Conservation (phyloP, 2,329 filamentous ascomycete species). For the Microcera coccophila region DNA sequence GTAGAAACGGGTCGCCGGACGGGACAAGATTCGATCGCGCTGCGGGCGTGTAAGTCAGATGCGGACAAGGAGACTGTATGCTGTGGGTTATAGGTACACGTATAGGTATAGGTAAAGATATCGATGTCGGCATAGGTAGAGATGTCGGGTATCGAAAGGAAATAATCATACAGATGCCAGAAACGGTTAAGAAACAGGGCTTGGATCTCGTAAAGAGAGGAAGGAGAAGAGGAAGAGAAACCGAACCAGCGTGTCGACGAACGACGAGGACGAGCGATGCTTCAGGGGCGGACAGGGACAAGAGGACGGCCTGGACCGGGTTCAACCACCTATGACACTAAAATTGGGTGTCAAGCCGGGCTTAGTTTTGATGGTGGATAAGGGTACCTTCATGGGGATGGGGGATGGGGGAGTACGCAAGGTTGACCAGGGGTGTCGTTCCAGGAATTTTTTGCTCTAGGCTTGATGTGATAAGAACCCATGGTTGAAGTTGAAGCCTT, state of each 20-base stretch:
- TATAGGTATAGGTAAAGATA: not conserved
- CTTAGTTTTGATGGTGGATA: conserved; percentile 9
- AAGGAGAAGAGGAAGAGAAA: conserved; percentile 3
- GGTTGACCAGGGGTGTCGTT: too few species aligned
- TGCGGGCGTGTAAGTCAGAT: conserved; percentile 13
- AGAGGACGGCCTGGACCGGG: conserved; percentile 6
- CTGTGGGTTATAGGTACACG: too few species aligned
- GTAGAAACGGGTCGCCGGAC: not conserved
- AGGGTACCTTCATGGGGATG: conserved; percentile 11
- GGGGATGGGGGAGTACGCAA: conserved; percentile 3
- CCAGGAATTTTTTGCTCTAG: too few species aligned
- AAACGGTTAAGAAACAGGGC: conserved; percentile 7
- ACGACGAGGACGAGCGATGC: conserved; percentile 5
- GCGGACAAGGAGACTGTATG: conserved; percentile 1
- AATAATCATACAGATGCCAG: conserved; percentile 9
- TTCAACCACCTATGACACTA: conserved; percentile 10
- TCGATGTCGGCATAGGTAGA: not conserved
- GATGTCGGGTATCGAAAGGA: conserved; percentile 7
- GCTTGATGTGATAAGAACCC: too few species aligned
- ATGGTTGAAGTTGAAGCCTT: too few species aligned
- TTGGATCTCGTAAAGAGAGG: conserved; percentile 10
- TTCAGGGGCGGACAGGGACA: conserved; percentile 16
- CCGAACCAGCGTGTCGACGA: not conserved
- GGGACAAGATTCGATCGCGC: conserved; percentile 8
- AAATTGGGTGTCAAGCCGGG: conserved; percentile 17